Evolutionary conservation across 2,329 filamentous ascomycete genomes (phyloP), one percentile per base, ranked within the genome.

Genomic region (Coleophoma eucalyptorum): DNA sequence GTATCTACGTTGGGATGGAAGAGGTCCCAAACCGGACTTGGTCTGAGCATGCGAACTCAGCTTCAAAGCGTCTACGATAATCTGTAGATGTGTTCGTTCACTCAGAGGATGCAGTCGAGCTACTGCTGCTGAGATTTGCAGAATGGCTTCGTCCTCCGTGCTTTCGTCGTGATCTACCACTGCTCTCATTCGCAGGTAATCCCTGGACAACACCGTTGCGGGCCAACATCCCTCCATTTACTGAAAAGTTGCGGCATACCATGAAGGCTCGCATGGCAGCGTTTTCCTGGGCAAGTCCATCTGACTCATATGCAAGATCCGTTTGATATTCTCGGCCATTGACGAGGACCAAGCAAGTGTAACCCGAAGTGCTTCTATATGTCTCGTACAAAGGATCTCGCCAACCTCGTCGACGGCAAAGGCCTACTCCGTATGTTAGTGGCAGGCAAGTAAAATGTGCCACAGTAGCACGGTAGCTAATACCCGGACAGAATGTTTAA

Each of bases 321-420:
- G 92, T 96, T 69, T 92, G 90, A 74, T 97, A 97, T 75, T 96
- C 90, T 66, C 93, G 88, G 62, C 95, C 95, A 75, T 97, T 97
- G 68, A 97, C 93, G 57, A 94, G 82, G 51, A 96, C 93, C 52
- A 91, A 86, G 75, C 92, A 97, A 52, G 87, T 90, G 71, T 87
- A 96, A 66, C 92, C 92, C 62, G 77, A 81, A 58, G 78, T 73
- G 63, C 84, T 85, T 61, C 80, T 81, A 77, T 87, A 90, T 64
- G 86, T 86, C 72, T 94, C 87, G 78, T 96, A 97, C 67, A 83
- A 79, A 64, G 93, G 93, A 68, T 96, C 90, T 61, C 84, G 85
- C 93, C 93, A 97, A 72, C 90, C 89, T 70, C 93, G 90, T 63
- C 93, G 90, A 69, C 89, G 87, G 79, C 93, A 97, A 65, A 97